Evolutionary conservation across 2,329 filamentous ascomycete genomes (phyloP).

Genomic region (Sclerotinia glacialis): DNA sequence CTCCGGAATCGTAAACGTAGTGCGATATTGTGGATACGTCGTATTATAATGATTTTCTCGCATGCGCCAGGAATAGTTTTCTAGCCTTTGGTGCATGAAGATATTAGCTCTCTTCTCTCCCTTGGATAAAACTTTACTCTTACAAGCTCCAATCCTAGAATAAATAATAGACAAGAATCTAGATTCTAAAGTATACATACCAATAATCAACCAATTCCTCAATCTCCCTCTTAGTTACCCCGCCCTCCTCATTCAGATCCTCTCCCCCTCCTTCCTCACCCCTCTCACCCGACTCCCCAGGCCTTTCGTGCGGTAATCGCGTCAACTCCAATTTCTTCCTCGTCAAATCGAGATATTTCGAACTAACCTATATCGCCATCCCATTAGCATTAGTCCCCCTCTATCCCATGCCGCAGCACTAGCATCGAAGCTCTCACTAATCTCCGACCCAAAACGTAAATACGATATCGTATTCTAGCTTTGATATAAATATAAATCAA

Average conservation of each 20-base stretch:
- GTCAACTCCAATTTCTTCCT: conserved; percentile 65
- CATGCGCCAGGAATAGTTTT: conserved; percentile 62
- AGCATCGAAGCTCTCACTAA: neutral
- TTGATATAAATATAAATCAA: neutral
- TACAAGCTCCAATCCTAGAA: neutral
- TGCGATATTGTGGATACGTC: conserved; percentile 62
- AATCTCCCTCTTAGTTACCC: conserved; percentile 54
- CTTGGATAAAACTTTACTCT: neutral
- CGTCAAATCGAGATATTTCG: conserved; percentile 65
- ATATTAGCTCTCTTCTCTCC: neutral
- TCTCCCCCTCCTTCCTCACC: neutral
- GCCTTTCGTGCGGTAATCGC: conserved; percentile 57
- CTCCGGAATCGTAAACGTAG: conserved; percentile 33
- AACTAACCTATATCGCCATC: conserved; percentile 52
- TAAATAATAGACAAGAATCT: neutral
- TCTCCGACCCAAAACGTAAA: neutral
- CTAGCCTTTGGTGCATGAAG: conserved; percentile 49
- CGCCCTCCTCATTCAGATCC: conserved; percentile 49
- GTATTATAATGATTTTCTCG: conserved; percentile 58
- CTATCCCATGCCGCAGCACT: neutral
- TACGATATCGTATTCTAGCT: neutral
- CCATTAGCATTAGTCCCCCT: neutral
- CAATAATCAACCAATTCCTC: conserved; percentile 66
- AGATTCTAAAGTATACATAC: conserved; percentile 41
- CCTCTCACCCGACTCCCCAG: neutral